Conservation (phyloP, 768 basidiomycete species). For the Baorangia bicolor region DNA sequence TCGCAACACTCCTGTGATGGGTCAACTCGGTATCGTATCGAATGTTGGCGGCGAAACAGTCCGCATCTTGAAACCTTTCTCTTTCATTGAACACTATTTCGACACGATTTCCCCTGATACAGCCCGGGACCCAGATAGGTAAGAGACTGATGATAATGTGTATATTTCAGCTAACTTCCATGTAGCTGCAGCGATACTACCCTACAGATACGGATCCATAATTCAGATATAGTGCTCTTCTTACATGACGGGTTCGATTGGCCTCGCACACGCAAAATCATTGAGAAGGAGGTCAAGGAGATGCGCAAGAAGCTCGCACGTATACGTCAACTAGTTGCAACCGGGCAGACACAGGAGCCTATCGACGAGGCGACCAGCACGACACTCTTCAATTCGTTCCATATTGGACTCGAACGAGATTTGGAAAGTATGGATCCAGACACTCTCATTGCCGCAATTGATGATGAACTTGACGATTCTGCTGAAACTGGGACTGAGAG, state of each 20-base stretch:
- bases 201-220: slow-evolving; percentile 53
- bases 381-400: slow-evolving; percentile 90
- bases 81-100: slow-evolving; percentile 72
- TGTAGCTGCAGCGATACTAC: slow-evolving; percentile 46
- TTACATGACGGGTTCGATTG: slow-evolving; percentile 97
- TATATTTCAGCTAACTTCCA: slow-evolving; percentile 4
- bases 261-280: slow-evolving; percentile 76
- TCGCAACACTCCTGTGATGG: slow-evolving; percentile 14
- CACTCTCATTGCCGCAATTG: slow-evolving; percentile 85
- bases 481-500: slow-evolving; percentile 73
- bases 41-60: slow-evolving; percentile 83
- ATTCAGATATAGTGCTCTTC: slow-evolving; percentile 64
- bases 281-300: slow-evolving; percentile 85
- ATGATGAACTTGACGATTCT: slow-evolving; percentile 82
- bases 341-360: slow-evolving; percentile 82
- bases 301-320: slow-evolving; percentile 84
- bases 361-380: slow-evolving; percentile 68
- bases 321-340: slow-evolving; percentile 89
- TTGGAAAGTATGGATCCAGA: slow-evolving; percentile 71
- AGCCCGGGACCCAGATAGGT: slow-evolving; percentile 48
- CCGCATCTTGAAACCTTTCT: slow-evolving; percentile 67
- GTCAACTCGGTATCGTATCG: slow-evolving; percentile 49
- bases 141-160: slow-evolving; percentile 19
- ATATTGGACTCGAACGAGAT: slow-evolving; percentile 85
- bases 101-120: slow-evolving; percentile 60